phyloP scores from a whole-genome alignment of 345 rosid species.

The Salix udensis region DNA sequence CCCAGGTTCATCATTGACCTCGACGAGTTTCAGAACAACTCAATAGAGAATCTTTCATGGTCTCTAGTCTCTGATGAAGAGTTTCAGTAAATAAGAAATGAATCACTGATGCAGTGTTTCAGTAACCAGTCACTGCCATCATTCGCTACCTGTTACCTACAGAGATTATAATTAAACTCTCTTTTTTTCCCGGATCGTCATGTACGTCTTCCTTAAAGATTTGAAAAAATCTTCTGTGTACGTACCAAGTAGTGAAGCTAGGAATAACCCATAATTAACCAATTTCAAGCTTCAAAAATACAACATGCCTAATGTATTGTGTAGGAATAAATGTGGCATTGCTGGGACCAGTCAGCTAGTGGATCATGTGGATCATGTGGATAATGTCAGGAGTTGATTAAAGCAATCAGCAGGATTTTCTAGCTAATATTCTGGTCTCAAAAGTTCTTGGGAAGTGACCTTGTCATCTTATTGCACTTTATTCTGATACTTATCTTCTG shows the following conservation, averaged over 20 bases:
- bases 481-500: too few relatives aligned
- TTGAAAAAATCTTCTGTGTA: neutral
- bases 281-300: neutral
- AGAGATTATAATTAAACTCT: neutral
- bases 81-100: neutral
- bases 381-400: neutral
- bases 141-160: neutral
- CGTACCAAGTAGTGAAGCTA: neutral
- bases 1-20: neutral
- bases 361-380: conserved; percentile 3
- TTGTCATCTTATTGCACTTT: neutral
- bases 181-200: too few relatives aligned
- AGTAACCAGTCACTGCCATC: neutral
- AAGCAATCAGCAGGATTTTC: neutral
- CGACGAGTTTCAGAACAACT: neutral
- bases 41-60: neutral
- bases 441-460: neutral
- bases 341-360: neutral
- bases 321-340: neutral
- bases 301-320: too few relatives aligned
- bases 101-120: neutral
- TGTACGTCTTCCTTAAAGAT: neutral
- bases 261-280: neutral
- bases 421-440: neutral
- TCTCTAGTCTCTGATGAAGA: neutral